These are phyloP conservation scores for Coemansia sp. DNA, from an alignment of 192 early-diverging fungal species.

Conservation along the genomic window DNA sequence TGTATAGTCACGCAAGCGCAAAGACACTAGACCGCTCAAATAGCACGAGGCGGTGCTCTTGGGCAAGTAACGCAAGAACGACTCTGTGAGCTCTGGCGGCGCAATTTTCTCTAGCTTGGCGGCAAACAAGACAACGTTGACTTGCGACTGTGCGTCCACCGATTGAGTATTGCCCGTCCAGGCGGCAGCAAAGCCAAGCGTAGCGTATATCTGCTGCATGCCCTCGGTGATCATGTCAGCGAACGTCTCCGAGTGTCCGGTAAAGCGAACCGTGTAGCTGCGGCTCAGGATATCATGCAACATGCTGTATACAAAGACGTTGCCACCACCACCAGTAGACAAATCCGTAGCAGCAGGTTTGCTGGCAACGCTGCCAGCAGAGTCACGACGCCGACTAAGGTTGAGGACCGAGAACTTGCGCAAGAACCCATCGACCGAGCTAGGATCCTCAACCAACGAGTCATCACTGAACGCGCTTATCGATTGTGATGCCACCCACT, in stretches of 20 bases:
- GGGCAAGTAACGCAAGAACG: conserved; percentile 35
- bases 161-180: conserved; percentile 1
- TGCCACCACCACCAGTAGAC: background rate
- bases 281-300: conserved; percentile 39
- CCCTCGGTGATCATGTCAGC: conserved; percentile 51
- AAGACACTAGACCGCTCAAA: conserved; percentile 32
- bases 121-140: conserved; percentile 34
- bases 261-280: conserved; percentile 28
- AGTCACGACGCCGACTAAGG: conserved; percentile 35
- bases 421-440: conserved; percentile 43
- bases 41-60: conserved; percentile 44
- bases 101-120: conserved; percentile 34
- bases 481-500: conserved; percentile 47
- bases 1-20: conserved; percentile 42
- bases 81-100: conserved; percentile 39
- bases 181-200: conserved; percentile 16
- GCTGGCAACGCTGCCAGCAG: conserved; percentile 19
- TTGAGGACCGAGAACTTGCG: conserved; percentile 55
- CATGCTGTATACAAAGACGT: conserved; percentile 43
- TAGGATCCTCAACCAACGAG: conserved; percentile 9
- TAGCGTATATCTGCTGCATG: conserved; percentile 35
- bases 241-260: conserved; percentile 35
- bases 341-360: background rate
- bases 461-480: conserved; percentile 22
- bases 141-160: conserved; percentile 13